These are phyloP conservation scores for Scenedesmus sp. DNA, from an alignment of 163 green algal species.

Conservation along the genomic window DNA sequence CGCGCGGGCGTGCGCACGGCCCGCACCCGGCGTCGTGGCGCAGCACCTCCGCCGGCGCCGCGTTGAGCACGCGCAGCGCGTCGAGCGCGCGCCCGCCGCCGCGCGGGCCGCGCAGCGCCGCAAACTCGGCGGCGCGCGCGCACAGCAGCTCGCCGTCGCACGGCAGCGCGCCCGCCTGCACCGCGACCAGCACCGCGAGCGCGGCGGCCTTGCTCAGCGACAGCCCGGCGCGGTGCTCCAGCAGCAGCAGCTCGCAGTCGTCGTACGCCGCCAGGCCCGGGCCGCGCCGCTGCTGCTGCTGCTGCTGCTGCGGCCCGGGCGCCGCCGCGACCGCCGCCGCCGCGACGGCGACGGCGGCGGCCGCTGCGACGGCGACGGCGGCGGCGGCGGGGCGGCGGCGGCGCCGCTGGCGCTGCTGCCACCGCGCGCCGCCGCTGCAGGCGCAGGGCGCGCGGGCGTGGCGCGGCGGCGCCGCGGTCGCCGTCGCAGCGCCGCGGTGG, in stretches of 20 bases:
- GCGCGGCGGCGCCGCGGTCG: background rate
- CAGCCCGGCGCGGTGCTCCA: background rate
- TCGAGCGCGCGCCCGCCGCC: slow-evolving; percentile 2
- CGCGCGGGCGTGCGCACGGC: too few species aligned
- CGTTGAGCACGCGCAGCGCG: slow-evolving; percentile 9
- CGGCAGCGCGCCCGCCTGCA: slow-evolving; percentile 16
- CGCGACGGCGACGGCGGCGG: too few species aligned
- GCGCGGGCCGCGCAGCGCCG: background rate
- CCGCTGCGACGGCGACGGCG: slow-evolving; percentile 1
- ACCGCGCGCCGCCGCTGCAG: background rate
- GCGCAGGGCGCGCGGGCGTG: too few species aligned
- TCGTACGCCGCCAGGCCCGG: slow-evolving; percentile 17
- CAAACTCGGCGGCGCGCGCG: background rate
- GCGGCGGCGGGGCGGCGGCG: background rate
- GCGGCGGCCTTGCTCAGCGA: slow-evolving; percentile 24
- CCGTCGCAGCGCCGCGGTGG: background rate
- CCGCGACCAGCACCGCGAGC: background rate
- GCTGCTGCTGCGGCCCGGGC: slow-evolving; percentile 7
- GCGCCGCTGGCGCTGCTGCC: background rate
- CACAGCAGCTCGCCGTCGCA: slow-evolving; percentile 32
- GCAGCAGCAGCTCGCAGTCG: slow-evolving; percentile 42
- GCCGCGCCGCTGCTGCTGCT: background rate
- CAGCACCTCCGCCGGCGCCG: background rate
- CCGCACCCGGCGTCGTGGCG: background rate
- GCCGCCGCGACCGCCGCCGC: too few species aligned